phyloP scores from a whole-genome alignment of 768 basidiomycete genomes.

The Agaricus subrufescens region DNA sequence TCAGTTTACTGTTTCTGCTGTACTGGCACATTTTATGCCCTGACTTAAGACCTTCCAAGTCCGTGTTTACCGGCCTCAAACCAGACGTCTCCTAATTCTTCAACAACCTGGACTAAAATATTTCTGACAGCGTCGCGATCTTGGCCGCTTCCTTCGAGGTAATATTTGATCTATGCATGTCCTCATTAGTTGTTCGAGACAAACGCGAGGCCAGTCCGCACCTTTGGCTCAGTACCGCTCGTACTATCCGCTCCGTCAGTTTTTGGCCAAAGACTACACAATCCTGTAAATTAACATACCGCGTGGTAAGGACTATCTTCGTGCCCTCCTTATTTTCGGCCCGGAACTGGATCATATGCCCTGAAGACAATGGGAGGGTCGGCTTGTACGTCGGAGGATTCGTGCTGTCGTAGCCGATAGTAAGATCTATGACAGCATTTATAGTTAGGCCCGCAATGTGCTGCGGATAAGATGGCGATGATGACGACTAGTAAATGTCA shows the following conservation, averaged over 20 bases:
- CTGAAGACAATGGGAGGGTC: slow-evolving; percentile 63
- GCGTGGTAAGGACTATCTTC: slow-evolving; percentile 62
- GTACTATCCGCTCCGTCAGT: slow-evolving; percentile 41
- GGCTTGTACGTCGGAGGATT: slow-evolving; percentile 66
- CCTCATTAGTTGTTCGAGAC: neutral
- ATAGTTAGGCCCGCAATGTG: slow-evolving; percentile 58
- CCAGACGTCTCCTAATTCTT: slow-evolving; percentile 63
- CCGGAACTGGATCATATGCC: slow-evolving; percentile 84
- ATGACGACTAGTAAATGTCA: slow-evolving; percentile 4
- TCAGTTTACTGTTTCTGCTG: no score
- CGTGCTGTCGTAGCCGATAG: slow-evolving; percentile 69
- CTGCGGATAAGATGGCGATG: slow-evolving; percentile 46
- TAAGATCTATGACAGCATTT: slow-evolving; percentile 68
- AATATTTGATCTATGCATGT: slow-evolving; percentile 72
- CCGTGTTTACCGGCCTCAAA: slow-evolving; percentile 51
- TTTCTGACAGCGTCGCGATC: slow-evolving; percentile 40
- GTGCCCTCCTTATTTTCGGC: slow-evolving; percentile 38
- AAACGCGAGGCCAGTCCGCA: slow-evolving; percentile 18
- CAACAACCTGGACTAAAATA: slow-evolving; percentile 51
- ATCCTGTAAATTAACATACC: slow-evolving; percentile 34
- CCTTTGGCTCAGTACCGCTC: slow-evolving; percentile 90
- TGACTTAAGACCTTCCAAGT: slow-evolving; percentile 13
- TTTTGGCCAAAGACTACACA: neutral
- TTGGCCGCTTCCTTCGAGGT: slow-evolving; percentile 73
- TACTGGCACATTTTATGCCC: no score